Percentiles rank a stretch among this genome's conserved stretches.
phyloP scores from a whole-genome alignment of 257 asterid genomes.

The Echium plantagineum region DNA sequence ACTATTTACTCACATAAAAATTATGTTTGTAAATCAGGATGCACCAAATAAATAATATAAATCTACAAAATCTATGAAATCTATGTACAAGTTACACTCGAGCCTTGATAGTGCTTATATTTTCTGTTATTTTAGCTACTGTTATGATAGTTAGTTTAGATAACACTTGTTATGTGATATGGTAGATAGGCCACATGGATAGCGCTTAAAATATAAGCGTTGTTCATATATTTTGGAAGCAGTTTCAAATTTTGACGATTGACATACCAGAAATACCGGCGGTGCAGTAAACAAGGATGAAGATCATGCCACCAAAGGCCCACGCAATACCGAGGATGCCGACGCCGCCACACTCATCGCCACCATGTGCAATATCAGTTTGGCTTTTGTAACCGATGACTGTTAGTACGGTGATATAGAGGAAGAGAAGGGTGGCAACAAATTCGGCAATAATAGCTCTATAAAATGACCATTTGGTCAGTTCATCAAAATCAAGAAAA shows the following conservation, averaged over 20 bases:
- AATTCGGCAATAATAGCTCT: slow-evolving; percentile 72
- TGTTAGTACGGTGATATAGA: slow-evolving; percentile 47
- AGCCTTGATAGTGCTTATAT: not conserved
- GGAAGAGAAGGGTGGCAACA: slow-evolving; percentile 67
- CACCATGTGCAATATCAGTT: slow-evolving; percentile 22
- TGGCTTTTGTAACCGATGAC: slow-evolving; percentile 57
- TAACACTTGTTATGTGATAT: too few relatives aligned
- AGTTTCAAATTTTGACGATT: too few relatives aligned
- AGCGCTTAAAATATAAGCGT: too few relatives aligned
- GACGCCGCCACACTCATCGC: slow-evolving; percentile 51
- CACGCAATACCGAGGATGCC: slow-evolving; percentile 71
- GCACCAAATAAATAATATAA: too few relatives aligned
- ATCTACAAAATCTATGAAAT: too few relatives aligned
- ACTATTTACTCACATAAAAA: too few relatives aligned
- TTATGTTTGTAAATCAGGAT: too few relatives aligned
- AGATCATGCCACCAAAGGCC: slow-evolving; percentile 82
- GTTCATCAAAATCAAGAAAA: slow-evolving; percentile 41
- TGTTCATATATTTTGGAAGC: too few relatives aligned
- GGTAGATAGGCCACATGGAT: too few relatives aligned
- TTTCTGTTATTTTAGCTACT: too few relatives aligned
- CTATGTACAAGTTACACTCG: not conserved
- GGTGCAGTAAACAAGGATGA: slow-evolving; percentile 73
- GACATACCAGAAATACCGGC: slow-evolving; percentile 69
- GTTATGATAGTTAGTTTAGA: too few relatives aligned
- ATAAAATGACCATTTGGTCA: slow-evolving; percentile 59